These are phyloP conservation scores for Gloeophyllum trabeum DNA, from an alignment of 768 basidiomycete genomes.

Conservation along the genomic window DNA sequence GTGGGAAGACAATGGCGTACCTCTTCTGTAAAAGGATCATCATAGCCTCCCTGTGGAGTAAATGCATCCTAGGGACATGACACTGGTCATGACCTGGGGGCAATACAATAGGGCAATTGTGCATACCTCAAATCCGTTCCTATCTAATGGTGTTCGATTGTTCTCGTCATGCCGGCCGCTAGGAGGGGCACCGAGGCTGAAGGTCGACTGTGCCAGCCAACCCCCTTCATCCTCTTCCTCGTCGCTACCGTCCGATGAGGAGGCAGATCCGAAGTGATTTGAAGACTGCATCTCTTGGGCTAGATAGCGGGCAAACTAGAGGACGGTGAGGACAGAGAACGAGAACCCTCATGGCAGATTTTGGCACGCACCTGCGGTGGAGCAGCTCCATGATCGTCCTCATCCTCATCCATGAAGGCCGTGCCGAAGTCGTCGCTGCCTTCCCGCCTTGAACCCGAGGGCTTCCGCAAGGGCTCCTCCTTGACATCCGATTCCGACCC, in stretches of 20 bases:
- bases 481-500: conserved; percentile 20
- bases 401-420: conserved; percentile 33
- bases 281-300: conserved; percentile 60
- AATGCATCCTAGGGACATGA: conserved; percentile 40
- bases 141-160: conserved; percentile 39
- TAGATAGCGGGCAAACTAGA: conserved; percentile 72
- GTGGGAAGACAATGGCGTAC: conserved; percentile 20
- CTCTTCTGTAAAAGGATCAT: conserved; percentile 48
- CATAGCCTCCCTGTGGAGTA: conserved; percentile 24
- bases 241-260: conserved; percentile 34
- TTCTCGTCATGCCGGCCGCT: conserved; percentile 31
- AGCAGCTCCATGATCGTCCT: conserved; percentile 29
- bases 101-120: neutral
- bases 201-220: conserved; percentile 66
- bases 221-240: conserved; percentile 57
- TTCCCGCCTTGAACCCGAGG: conserved; percentile 29
- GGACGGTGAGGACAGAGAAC: neutral
- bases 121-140: conserved; percentile 12
- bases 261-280: conserved; percentile 43
- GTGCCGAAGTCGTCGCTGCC: conserved; percentile 59
- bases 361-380: conserved; percentile 30
- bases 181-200: conserved; percentile 30
- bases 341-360: neutral
- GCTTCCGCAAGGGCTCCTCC: conserved; percentile 53
- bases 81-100: neutral